phyloP scores from a whole-genome alignment of 305 asterid genomes.

The Fraxinus nigra region DNA sequence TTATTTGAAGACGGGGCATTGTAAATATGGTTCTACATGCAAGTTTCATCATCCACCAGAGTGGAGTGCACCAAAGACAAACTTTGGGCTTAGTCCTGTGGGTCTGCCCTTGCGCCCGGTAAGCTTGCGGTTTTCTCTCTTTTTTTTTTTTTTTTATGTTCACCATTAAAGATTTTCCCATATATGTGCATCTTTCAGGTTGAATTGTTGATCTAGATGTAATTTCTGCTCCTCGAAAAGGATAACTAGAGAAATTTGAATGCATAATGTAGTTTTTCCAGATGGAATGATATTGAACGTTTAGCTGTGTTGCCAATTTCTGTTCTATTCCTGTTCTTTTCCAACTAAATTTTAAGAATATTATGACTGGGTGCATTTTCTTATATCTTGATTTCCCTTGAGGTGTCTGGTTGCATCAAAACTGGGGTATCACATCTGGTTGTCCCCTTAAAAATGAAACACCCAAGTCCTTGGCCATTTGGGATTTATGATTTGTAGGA shows the following conservation, averaged over 20 bases:
- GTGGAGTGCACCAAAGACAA: conserved; percentile 53
- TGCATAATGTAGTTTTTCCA: neutral
- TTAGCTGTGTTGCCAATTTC: neutral
- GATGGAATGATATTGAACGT: neutral
- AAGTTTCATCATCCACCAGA: conserved; percentile 86
- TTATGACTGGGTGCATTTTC: neutral
- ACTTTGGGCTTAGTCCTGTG: conserved; percentile 59
- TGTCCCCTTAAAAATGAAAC: neutral
- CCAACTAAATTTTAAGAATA: neutral
- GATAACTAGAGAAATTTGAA: neutral
- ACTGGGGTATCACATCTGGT: neutral
- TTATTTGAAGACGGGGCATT: conserved; percentile 77
- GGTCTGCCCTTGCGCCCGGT: conserved; percentile 90
- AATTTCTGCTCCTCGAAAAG: neutral
- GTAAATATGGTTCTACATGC: conserved; percentile 81
- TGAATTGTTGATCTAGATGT: neutral
- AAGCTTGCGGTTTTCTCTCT: conserved; percentile 23
- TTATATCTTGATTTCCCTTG: neutral
- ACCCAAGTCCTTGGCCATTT: neutral
- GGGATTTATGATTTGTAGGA: neutral
- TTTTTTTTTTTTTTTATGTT: neutral
- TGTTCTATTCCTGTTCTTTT: neutral
- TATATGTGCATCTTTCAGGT: neutral
- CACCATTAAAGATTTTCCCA: neutral
- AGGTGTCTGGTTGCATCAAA: neutral